These are phyloP conservation scores for Marasmius tenuissimus DNA, from an alignment of 1,284 basidiomycete genomes.

Conservation along the genomic window DNA sequence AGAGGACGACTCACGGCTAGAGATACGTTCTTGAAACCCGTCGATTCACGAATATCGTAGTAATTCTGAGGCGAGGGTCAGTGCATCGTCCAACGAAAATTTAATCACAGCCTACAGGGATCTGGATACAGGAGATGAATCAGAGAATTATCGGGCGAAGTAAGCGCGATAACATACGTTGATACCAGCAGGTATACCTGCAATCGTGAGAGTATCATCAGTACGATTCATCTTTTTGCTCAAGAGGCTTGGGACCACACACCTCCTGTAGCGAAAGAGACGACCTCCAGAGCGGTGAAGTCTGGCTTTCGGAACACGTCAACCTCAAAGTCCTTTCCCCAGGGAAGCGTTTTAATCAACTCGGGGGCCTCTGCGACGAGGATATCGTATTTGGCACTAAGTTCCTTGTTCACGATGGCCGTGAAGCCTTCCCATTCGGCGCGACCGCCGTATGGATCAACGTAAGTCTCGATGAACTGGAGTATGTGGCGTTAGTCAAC, in stretches of 20 bases:
- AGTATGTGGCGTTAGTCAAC: slow-evolving; percentile 17
- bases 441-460: slow-evolving; percentile 80
- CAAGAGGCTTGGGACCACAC: slow-evolving; percentile 16
- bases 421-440: slow-evolving; percentile 93
- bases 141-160: neutral
- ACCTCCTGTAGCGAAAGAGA: slow-evolving; percentile 82
- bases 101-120: slow-evolving; percentile 51
- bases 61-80: slow-evolving; percentile 50
- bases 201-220: neutral
- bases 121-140: slow-evolving; percentile 38
- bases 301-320: slow-evolving; percentile 83
- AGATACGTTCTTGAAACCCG: slow-evolving; percentile 84
- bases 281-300: slow-evolving; percentile 80
- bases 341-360: slow-evolving; percentile 78
- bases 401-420: slow-evolving; percentile 81
- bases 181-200: slow-evolving; percentile 82
- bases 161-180: slow-evolving; percentile 49
- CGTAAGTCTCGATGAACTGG: slow-evolving; percentile 74
- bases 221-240: neutral
- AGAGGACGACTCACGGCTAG: slow-evolving; percentile 51
- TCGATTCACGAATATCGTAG: slow-evolving; percentile 76
- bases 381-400: slow-evolving; percentile 78
- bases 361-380: slow-evolving; percentile 75
- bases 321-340: slow-evolving; percentile 83
- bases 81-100: neutral